These are phyloP conservation scores for Microbotryum violaceum DNA, from an alignment of 1,284 basidiomycete genomes.

Conservation along the genomic window DNA sequence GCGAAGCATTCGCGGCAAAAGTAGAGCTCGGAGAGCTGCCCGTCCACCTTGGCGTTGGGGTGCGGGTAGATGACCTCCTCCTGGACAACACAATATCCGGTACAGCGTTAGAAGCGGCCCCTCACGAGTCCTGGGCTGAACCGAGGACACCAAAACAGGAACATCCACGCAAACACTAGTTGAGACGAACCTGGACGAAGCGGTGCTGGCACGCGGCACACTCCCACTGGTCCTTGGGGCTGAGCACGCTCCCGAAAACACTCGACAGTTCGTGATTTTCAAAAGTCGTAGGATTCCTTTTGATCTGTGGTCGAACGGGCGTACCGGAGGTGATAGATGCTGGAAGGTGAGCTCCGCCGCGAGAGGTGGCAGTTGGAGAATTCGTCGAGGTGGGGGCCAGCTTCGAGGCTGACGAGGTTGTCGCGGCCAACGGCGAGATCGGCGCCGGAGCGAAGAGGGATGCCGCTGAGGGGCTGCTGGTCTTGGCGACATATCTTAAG, in stretches of 20 bases:
- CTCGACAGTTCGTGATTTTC: constrained; percentile 13
- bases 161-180: neutral
- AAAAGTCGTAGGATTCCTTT: neutral
- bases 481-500: neutral
- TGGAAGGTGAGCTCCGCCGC: neutral
- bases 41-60: constrained; percentile 13
- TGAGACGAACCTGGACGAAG: constrained; percentile 18
- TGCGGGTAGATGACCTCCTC: constrained; percentile 30
- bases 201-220: constrained; percentile 13
- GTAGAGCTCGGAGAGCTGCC: constrained; percentile 11
- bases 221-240: constrained; percentile 21
- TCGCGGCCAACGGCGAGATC: neutral
- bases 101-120: neutral
- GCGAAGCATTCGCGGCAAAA: constrained; percentile 29
- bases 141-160: neutral
- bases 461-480: no score
- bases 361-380: neutral
- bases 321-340: constrained; percentile 1
- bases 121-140: neutral
- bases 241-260: constrained; percentile 23
- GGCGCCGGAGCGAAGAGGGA: constrained; percentile 27
- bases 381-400: neutral
- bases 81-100: neutral
- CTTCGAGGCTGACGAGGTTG: neutral
- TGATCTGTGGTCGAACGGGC: neutral